Conservation (phyloP, 352 stramenopile genomes). For the Phytophthora idaei region DNA sequence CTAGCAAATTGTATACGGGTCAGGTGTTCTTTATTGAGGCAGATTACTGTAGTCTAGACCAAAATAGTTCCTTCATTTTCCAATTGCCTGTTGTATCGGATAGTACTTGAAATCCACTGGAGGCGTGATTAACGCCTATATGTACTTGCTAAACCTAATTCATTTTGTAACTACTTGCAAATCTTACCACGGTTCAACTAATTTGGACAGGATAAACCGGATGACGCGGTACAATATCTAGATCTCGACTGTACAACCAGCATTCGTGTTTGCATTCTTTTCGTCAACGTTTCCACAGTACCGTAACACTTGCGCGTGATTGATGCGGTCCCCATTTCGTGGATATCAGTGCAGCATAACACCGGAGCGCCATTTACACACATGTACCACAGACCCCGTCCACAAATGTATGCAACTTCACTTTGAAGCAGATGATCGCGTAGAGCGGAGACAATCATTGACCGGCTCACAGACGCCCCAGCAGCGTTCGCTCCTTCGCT, state of each 20-base stretch:
- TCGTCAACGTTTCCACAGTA: neutral
- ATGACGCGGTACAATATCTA: neutral
- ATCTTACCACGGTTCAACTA: neutral
- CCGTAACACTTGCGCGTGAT: conserved; percentile 5
- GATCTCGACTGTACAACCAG: conserved; percentile 6
- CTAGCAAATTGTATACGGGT: no score
- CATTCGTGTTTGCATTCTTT: neutral
- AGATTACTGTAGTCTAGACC: no score
- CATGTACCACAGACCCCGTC: neutral
- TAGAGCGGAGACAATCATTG: conserved; percentile 19
- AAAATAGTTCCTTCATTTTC: neutral
- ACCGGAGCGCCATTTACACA: neutral
- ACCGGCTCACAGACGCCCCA: conserved; percentile 12
- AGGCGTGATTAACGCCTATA: neutral
- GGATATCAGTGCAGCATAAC: neutral
- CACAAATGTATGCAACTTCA: conserved; percentile 14
- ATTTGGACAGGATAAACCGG: neutral
- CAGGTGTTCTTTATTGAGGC: no score
- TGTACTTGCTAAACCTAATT: neutral
- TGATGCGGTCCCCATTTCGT: conserved; percentile 6
- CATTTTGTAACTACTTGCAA: neutral
- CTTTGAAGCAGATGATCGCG: conserved; percentile 6
- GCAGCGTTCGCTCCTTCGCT: conserved; percentile 9
- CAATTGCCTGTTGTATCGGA: neutral
- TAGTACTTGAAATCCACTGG: no score